Base-by-base conservation (phyloP, 768 basidiomycete species). In the Sporobolomyces roseus region DNA sequence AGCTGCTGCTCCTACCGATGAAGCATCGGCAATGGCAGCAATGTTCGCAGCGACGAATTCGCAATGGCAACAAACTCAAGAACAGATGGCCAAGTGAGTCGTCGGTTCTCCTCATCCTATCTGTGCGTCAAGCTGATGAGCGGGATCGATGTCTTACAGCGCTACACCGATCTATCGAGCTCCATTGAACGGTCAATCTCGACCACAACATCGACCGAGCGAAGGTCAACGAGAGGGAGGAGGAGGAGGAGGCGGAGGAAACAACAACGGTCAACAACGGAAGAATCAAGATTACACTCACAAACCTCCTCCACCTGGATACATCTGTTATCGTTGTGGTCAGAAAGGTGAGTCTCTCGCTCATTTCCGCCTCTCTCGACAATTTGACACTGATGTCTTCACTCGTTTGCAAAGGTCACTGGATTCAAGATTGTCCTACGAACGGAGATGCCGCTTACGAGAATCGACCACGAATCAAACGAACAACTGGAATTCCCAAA, bases 11-110 rank as follows among this genome's bases (percentile, higher is more conserved):
- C 82, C 84, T 49, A 83, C 85, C 55, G 94, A 96, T 71, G 96
- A 98, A 78, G 90, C 88, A 35, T 90, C 88, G n/a, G 88, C 91
- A 41, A 90, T 99, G 83, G 89, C 88, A n/a, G 93, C 93, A 74
- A 96, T 99, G 90, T 93, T 98, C 79, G 88, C 90, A 79, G 89
- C 89, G 68, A 90, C 92, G 80, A 87, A 87, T 46, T 87, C 90
- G 72, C 90, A 93, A 80, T 99, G 94, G 96, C 89, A 96, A 82
- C 90, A 93, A 84, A 88, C 93, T 77, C 92, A 97, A 82, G 93
- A 97, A 84, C 92, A 94, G 84, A 97, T 99, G 93, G 89, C 93
- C 78, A 88, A 91, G 96, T 99, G 83, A 83, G 93, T 93, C 25
- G 4, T 21, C 3, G 9, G 32, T 38, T 50, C 38, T 46, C 45